phyloP scores from a whole-genome alignment of 306 rosid genomes.

The Rosa chinensis region DNA sequence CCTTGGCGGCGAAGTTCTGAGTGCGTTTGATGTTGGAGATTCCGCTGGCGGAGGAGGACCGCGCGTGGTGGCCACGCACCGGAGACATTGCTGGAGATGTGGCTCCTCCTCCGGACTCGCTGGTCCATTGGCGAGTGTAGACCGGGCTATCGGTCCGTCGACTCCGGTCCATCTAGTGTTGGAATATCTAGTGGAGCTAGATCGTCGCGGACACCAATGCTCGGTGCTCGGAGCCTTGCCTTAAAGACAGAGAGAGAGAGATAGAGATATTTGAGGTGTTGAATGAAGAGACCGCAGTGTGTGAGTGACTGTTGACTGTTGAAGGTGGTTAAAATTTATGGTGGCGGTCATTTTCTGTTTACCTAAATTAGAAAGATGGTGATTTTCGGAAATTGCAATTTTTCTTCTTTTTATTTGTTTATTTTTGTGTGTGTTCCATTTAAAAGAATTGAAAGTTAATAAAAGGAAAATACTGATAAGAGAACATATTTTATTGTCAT shows the following conservation, averaged over 20 bases:
- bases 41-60: conserved; percentile 78
- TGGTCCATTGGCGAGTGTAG: conserved; percentile 50
- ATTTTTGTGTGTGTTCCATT: no score
- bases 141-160: conserved; percentile 51
- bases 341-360: neutral
- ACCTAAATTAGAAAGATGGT: neutral
- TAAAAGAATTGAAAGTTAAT: no score
- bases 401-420: no score
- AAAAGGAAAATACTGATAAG: no score
- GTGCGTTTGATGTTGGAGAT: conserved; percentile 81
- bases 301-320: neutral
- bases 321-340: neutral
- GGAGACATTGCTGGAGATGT: conserved; percentile 59
- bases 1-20: conserved; percentile 94
- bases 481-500: no score
- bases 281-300: neutral
- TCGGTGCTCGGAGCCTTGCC: neutral
- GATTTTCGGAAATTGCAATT: neutral
- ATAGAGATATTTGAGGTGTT: neutral
- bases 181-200: neutral
- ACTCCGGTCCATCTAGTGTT: conserved; percentile 40
- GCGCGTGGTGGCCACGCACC: conserved; percentile 62
- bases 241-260: no score
- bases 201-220: conserved; percentile 4
- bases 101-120: conserved; percentile 31